Conservation (phyloP, 176 grass and related monocot species). For the Bothriochloa decipiens region DNA sequence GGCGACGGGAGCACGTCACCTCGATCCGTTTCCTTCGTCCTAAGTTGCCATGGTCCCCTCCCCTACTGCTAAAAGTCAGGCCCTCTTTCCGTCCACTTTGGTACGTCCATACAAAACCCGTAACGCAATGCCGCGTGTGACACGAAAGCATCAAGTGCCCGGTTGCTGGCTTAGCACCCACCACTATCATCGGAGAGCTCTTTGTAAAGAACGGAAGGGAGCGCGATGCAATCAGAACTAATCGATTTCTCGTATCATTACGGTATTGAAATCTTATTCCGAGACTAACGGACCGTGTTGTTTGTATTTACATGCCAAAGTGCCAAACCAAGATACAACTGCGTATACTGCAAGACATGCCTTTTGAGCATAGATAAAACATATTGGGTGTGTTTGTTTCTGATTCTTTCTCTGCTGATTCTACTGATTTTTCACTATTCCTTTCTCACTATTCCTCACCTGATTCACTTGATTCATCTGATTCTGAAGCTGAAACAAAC, state of each 20-base stretch:
- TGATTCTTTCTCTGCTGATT: too few species aligned
- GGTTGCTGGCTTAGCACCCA: slow-evolving; percentile 4
- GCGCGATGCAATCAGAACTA: not conserved
- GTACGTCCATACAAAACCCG: slow-evolving; percentile 9
- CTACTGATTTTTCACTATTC: too few species aligned
- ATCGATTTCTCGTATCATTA: not conserved
- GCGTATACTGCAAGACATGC: not conserved
- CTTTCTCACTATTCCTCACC: too few species aligned
- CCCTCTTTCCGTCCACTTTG: slow-evolving; percentile 20
- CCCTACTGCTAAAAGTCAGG: not conserved
- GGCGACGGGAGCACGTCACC: not conserved
- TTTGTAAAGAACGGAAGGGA: not conserved
- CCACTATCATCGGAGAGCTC: not conserved
- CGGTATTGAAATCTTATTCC: not conserved
- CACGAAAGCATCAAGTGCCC: not conserved
- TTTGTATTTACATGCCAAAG: not conserved
- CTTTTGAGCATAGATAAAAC: not conserved
- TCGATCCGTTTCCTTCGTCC: not conserved
- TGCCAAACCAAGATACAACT: not conserved
- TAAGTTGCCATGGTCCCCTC: not conserved
- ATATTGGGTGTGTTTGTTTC: too few species aligned
- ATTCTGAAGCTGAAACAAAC: too few species aligned
- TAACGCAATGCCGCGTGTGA: slow-evolving; percentile 11
- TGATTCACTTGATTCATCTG: too few species aligned
- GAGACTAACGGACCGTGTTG: not conserved